Evolutionary conservation across 129 eudicot genomes (phyloP).

Genomic region (Centella asiatica): DNA sequence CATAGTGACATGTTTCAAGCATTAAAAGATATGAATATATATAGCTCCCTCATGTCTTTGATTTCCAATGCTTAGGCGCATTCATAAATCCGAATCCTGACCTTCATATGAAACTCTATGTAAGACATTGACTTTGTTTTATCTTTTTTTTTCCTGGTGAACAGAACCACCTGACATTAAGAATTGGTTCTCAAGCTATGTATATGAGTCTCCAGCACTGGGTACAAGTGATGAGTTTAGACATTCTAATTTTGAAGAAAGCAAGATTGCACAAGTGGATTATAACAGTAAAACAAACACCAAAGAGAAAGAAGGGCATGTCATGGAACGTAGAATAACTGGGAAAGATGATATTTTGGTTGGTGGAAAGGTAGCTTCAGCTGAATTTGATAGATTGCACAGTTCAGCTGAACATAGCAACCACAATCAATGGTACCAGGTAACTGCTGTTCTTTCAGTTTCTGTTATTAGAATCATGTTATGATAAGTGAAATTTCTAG

Average conservation of each 20-base stretch:
- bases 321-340: background rate
- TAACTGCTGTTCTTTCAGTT: background rate
- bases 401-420: constrained; percentile 13
- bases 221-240: constrained; percentile 27
- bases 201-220: constrained; percentile 56
- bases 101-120: too few species aligned
- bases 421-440: constrained; percentile 11
- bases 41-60: too few species aligned
- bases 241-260: constrained; percentile 18
- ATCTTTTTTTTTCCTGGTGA: constrained; percentile 1
- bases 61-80: background rate
- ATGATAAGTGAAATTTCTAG: background rate
- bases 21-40: too few species aligned
- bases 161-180: constrained; percentile 61
- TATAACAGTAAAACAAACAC: constrained; percentile 13
- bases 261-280: background rate
- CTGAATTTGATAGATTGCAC: constrained; percentile 5
- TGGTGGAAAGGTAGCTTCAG: constrained; percentile 5
- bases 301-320: constrained; percentile 5
- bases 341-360: background rate
- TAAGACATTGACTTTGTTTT: background rate
- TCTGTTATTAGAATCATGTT: background rate
- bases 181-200: constrained; percentile 70
- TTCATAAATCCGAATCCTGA: background rate
- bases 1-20: too few species aligned